Base-by-base conservation (phyloP, 176 grass and related monocot genomes). In the Phoenix dactylifera region DNA sequence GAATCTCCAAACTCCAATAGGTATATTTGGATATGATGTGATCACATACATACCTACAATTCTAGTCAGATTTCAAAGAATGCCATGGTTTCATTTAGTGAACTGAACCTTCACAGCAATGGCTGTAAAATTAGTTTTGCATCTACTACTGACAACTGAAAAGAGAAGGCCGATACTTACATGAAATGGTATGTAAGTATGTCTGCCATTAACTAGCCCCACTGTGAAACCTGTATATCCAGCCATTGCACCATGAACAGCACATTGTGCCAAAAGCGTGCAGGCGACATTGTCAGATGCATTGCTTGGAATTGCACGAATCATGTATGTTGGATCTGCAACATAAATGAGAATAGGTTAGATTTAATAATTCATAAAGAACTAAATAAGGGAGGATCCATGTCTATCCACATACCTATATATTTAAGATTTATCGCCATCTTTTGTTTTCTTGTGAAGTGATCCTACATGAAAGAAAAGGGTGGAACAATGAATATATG, bases 251-350 rank as follows among this genome's bases (percentile, higher is more conserved):
- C 65, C 65, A 56, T 68, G 65, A 35, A 68, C 18, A 18, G 65
- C 65, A 56, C 65, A 57, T 14, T 68, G 65, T 54, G 65, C 65
- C 10, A 68, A 28, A 68, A 68, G 65, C 3, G 65, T 68, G 26
- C 52, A 68, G 26, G 56, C 56, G 51, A 68, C 65, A 23, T 68
- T 68, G 18, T 68, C 65, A 23, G 65, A 68, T 7, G 65, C 65
- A 56, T 56, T 68, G 26, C 65, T 68, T 48, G 65, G 65, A 57
- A 68, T 68, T 56, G 65, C 65, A 16, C 65, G 65, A 44, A 68
- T 68, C 65, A 68, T 68, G n/a, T 68, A 68, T 16, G 65, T 68
- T 5, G 65, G 65, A 68, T 68, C 65, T 68, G 65, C 52, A 57
- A 39, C 17, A 10, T 29, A 55, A 16, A 44, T 44, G 2, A 9